Conservation (phyloP, 768 basidiomycete species). For the Russula lepida region DNA sequence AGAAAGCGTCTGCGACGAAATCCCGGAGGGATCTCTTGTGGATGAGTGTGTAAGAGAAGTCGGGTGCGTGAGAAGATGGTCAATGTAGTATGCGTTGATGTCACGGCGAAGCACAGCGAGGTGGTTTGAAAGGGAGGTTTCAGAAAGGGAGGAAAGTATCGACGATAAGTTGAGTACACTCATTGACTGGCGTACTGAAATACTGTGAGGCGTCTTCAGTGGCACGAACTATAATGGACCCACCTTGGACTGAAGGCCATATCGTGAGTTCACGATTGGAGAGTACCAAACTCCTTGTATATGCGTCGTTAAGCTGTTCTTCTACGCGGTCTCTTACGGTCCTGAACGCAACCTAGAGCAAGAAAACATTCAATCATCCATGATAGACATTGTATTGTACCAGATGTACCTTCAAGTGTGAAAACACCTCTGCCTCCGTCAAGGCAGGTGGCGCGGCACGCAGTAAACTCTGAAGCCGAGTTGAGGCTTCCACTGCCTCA, state of each 20-base stretch:
- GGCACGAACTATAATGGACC: constrained; percentile 27
- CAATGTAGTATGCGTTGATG: constrained; percentile 49
- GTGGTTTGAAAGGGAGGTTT: constrained; percentile 44
- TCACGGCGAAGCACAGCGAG: constrained; percentile 60
- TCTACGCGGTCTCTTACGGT: constrained; percentile 50
- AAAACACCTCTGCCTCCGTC: constrained; percentile 40
- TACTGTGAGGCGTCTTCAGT: not conserved
- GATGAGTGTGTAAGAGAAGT: constrained; percentile 34
- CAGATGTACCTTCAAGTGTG: constrained; percentile 50
- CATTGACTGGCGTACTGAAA: constrained; percentile 49
- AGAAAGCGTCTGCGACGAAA: constrained; percentile 39
- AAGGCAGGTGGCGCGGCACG: constrained; percentile 44
- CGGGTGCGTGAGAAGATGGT: constrained; percentile 48
- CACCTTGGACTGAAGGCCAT: constrained; percentile 42
- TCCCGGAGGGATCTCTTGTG: constrained; percentile 28
- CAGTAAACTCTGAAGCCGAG: constrained; percentile 38
- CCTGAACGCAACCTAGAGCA: constrained; percentile 45
- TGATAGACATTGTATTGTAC: constrained; percentile 1
- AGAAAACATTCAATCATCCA: not conserved
- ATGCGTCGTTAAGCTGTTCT: constrained; percentile 67
- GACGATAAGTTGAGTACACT: constrained; percentile 42
- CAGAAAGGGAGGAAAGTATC: constrained; percentile 52
- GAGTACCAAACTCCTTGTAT: constrained; percentile 47
- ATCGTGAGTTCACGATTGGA: constrained; percentile 44
- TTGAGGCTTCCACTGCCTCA: constrained; percentile 46